These are phyloP conservation scores for Tetrahymena elliotti DNA, from an alignment of 73 alveolate genomes.

Conservation along the genomic window DNA sequence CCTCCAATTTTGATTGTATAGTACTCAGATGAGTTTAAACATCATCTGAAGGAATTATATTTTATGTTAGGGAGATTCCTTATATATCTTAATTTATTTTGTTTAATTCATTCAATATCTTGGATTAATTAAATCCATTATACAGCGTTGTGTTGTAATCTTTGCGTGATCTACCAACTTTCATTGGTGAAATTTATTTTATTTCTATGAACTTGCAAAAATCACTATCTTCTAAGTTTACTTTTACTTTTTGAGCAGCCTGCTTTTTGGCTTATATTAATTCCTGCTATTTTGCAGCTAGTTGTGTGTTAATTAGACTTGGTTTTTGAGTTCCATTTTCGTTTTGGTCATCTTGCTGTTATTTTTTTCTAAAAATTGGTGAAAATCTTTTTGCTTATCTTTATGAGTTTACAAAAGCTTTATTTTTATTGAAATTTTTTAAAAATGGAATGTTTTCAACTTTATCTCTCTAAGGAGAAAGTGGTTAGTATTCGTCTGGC, in stretches of 20 bases:
- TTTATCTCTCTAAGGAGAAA: background rate
- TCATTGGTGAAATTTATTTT: background rate
- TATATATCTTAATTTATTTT: background rate
- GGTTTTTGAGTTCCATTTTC: background rate
- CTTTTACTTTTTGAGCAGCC: background rate
- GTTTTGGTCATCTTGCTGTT: background rate
- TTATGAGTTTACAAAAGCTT: background rate
- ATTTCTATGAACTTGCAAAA: background rate
- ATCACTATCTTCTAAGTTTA: background rate
- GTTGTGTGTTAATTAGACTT: background rate
- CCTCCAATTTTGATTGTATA: background rate
- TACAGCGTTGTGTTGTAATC: background rate
- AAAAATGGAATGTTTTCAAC: background rate
- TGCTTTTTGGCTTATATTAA: background rate
- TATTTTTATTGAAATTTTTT: background rate
- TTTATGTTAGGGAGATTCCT: background rate
- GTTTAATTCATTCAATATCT: background rate
- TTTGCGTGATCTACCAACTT: background rate
- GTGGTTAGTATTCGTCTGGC: background rate
- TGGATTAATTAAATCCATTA: background rate
- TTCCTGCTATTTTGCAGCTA: background rate
- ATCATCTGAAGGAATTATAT: background rate
- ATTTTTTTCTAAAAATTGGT: background rate
- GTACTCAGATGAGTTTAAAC: background rate
- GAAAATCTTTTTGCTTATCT: background rate